Evolutionary conservation across 805 yeast species (phyloP).

Genomic region (Saturnispora kantuleensis): DNA sequence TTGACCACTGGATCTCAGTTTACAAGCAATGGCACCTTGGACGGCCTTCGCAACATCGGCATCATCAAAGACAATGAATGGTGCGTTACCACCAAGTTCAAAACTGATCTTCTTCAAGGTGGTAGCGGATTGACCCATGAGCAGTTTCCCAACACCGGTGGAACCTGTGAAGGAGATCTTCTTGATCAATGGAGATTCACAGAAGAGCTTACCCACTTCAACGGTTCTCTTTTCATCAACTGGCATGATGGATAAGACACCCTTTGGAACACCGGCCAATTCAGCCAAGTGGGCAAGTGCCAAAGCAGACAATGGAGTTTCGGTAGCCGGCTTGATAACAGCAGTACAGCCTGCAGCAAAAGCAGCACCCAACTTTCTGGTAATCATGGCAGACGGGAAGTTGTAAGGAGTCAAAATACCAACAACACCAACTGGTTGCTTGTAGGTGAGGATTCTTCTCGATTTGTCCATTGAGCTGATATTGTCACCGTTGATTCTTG

Average conservation of each 20-base stretch:
- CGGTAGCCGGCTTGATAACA: constrained; percentile 54
- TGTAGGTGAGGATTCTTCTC: constrained; percentile 51
- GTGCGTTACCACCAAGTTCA: constrained; percentile 96
- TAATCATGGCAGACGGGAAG: constrained; percentile 57
- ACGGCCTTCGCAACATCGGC: constrained; percentile 72
- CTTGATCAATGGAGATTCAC: constrained; percentile 52
- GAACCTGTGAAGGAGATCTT: constrained; percentile 68
- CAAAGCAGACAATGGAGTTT: constrained; percentile 58
- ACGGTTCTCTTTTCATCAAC: constrained; percentile 59
- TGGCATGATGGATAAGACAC: constrained; percentile 53
- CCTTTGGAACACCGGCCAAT: constrained; percentile 55
- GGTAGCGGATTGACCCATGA: constrained; percentile 80
- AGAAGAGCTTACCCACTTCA: constrained; percentile 49
- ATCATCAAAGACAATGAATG: constrained; percentile 80
- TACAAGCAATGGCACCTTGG: constrained; percentile 66
- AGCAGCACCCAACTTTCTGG: constrained; percentile 64
- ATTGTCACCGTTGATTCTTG: constrained; percentile 50
- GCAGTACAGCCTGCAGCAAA: constrained; percentile 57
- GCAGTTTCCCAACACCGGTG: constrained; percentile 64
- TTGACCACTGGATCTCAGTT: constrained; percentile 91
- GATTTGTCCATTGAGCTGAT: constrained; percentile 49
- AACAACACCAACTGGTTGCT: constrained; percentile 62
- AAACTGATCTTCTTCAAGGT: constrained; percentile 84
- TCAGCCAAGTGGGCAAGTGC: constrained; percentile 41
- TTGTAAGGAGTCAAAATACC: constrained; percentile 69